Conservation (phyloP, 2,329 filamentous ascomycete species). For the Parasarocladium wereldwijsianum region DNA sequence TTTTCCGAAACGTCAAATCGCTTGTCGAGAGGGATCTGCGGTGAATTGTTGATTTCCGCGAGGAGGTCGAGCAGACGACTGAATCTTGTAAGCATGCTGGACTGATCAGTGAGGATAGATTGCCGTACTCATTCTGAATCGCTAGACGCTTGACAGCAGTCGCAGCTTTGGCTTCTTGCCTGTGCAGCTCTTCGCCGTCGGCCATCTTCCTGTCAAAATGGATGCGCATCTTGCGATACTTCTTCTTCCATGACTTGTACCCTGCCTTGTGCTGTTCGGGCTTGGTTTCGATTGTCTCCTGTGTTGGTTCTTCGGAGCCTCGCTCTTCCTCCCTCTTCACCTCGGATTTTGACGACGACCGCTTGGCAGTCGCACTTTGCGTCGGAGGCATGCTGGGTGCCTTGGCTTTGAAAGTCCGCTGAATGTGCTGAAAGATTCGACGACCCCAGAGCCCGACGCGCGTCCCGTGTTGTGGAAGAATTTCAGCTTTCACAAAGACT, state of each 20-base stretch:
- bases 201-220: slow-evolving; percentile 65
- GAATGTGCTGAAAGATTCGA: no score
- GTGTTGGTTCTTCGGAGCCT: no score
- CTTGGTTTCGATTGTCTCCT: no score
- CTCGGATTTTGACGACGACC: no score
- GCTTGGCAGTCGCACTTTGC: no score
- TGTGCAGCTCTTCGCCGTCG: slow-evolving; percentile 69
- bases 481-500: no score
- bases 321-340: no score
- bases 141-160: slow-evolving; percentile 71
- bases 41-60: slow-evolving; percentile 73
- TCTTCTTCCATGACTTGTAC: slow-evolving; percentile 72
- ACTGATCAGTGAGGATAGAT: slow-evolving; percentile 8
- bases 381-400: no score
- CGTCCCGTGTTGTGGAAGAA: no score
- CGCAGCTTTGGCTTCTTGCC: slow-evolving; percentile 65
- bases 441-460: no score
- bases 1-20: slow-evolving; percentile 50
- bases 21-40: slow-evolving; percentile 60
- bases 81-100: slow-evolving; percentile 9
- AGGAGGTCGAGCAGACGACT: slow-evolving; percentile 83
- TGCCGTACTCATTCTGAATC: slow-evolving; percentile 87
- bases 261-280: slow-evolving; percentile 26
- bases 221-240: slow-evolving; percentile 84
- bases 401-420: no score